Percentiles rank a stretch among this genome's conserved stretches.
phyloP scores from a whole-genome alignment of 345 rosid species.

The Gossypium bickii region DNA sequence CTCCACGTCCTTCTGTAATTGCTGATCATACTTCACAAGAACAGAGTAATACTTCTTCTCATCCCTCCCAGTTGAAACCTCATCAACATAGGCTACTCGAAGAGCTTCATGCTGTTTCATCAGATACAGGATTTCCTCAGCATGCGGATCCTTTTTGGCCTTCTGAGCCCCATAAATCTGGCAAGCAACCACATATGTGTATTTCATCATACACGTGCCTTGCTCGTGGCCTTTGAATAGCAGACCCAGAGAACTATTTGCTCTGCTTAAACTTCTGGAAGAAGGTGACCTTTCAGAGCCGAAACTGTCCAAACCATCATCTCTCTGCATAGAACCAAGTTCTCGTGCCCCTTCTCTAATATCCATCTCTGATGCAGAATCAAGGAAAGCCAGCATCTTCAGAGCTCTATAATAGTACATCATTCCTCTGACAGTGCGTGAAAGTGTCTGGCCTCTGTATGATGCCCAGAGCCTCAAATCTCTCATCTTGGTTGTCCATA shows the following conservation, averaged over 20 bases:
- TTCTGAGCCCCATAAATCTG: constrained; percentile 90
- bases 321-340: constrained; percentile 67
- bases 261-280: constrained; percentile 60
- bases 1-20: constrained; percentile 76
- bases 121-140: constrained; percentile 73
- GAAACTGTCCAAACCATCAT: constrained; percentile 34
- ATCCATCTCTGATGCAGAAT: constrained; percentile 96
- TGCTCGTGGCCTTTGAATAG: constrained; percentile 78
- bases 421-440: constrained; percentile 98
- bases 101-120: constrained; percentile 90
- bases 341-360: constrained; percentile 69
- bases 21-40: constrained; percentile 86
- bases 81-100: constrained; percentile 93
- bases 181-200: constrained; percentile 89
- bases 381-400: constrained; percentile 92
- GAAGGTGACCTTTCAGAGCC: constrained; percentile 38
- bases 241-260: constrained; percentile 49
- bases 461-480: constrained; percentile 97
- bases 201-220: constrained; percentile 91
- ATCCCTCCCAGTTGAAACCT: constrained; percentile 42
- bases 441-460: constrained; percentile 93
- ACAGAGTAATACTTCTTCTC: constrained; percentile 80
- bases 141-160: constrained; percentile 83
- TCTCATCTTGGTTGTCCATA: constrained; percentile 73
- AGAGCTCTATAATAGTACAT: constrained; percentile 96